Percentiles rank a stretch among this genome's conserved stretches.
phyloP scores from a whole-genome alignment of 2,329 filamentous ascomycete genomes.

The Boeremia lycopersici region DNA sequence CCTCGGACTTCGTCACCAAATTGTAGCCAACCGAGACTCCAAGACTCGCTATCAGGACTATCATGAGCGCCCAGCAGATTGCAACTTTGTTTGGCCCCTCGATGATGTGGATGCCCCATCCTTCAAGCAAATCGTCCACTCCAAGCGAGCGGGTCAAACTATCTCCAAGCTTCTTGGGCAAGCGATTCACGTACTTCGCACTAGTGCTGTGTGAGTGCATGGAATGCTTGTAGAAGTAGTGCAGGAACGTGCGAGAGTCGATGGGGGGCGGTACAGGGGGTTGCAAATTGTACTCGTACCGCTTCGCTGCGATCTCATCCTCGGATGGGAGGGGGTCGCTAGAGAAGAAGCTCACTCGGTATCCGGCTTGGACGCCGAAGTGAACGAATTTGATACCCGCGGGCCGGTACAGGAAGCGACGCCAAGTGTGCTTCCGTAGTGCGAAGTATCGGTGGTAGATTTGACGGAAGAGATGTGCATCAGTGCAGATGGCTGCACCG shows the following conservation, averaged over 20 bases:
- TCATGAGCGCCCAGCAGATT: constrained; percentile 11
- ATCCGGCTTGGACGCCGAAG: constrained; percentile 4
- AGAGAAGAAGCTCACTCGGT: constrained; percentile 11
- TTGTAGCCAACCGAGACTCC: constrained; percentile 9
- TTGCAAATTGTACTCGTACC: constrained; percentile 11
- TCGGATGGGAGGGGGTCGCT: constrained; percentile 1
- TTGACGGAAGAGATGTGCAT: constrained; percentile 15
- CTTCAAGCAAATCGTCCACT: constrained; percentile 5
- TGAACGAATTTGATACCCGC: constrained; percentile 17
- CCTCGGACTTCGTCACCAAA: constrained; percentile 6
- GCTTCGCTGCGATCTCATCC: constrained; percentile 5
- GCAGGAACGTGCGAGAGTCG: constrained; percentile 18
- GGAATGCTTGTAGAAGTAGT: constrained; percentile 19
- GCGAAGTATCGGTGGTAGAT: constrained; percentile 15
- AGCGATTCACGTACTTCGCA: constrained; percentile 7
- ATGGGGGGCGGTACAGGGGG: constrained; percentile 15
- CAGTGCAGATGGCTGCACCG: constrained; percentile 6
- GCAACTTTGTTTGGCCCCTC: constrained; percentile 20
- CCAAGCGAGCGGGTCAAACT: constrained; percentile 4
- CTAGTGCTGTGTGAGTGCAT: constrained; percentile 1
- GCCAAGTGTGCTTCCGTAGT: constrained; percentile 1
- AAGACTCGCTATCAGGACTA: constrained; percentile 13
- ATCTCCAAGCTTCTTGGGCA: constrained; percentile 21
- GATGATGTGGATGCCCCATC: constrained; percentile 22
- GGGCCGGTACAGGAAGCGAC: constrained; percentile 10